Conservation (phyloP, 2,329 filamentous ascomycete species). For the Botrytis medusae region DNA sequence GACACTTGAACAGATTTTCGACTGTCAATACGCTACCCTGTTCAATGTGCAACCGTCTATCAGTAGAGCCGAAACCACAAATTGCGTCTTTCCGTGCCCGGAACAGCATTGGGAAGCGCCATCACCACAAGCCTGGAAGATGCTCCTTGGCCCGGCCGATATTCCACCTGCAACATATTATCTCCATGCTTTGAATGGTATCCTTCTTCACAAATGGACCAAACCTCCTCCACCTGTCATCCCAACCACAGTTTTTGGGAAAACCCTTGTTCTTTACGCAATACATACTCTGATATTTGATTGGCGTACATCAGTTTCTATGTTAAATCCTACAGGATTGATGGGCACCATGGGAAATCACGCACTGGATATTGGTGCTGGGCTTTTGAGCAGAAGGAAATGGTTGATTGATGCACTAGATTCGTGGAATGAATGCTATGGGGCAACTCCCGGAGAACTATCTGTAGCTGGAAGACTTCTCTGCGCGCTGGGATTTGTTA, state of each 20-base stretch:
- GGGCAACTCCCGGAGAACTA: background rate
- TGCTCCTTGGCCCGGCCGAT: constrained; percentile 30
- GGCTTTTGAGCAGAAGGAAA: constrained; percentile 24
- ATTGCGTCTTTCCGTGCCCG: constrained; percentile 35
- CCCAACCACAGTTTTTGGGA: constrained; percentile 32
- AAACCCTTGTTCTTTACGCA: constrained; percentile 36
- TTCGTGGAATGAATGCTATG: constrained; percentile 35
- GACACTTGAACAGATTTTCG: constrained; percentile 30
- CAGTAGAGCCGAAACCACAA: constrained; percentile 38
- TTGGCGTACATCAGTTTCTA: constrained; percentile 35
- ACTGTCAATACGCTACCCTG: constrained; percentile 36
- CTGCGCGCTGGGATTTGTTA: constrained; percentile 33
- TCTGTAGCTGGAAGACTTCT: constrained; percentile 29
- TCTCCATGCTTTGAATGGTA: constrained; percentile 36
- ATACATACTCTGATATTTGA: constrained; percentile 38
- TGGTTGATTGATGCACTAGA: constrained; percentile 36
- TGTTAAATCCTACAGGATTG: constrained; percentile 37
- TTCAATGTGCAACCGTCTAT: constrained; percentile 38
- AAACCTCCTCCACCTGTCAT: constrained; percentile 35
- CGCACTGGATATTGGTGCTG: constrained; percentile 34
- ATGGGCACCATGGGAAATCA: constrained; percentile 34
- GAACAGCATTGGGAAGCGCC: constrained; percentile 34
- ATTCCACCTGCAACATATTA: constrained; percentile 33
- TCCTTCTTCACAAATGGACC: constrained; percentile 35
- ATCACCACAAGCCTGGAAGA: constrained; percentile 32